Evolutionary conservation across 75 land plant species (phyloP).

Genomic region (Gnetum montanum): DNA sequence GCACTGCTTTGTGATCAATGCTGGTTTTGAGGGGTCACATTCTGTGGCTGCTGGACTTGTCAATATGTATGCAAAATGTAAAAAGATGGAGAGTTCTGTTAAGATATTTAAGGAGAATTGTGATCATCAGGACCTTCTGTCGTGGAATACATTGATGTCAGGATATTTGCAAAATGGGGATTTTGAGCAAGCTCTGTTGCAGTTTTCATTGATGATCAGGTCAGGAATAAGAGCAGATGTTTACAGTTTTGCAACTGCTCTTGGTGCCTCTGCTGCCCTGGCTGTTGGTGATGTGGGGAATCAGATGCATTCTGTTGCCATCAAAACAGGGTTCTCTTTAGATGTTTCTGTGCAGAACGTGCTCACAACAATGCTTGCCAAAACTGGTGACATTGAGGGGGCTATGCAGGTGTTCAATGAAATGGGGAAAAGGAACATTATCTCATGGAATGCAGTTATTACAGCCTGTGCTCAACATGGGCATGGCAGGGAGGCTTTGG

Average conservation of each 20-base stretch:
- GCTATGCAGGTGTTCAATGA: slow-evolving; percentile 47
- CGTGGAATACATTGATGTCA: slow-evolving; percentile 54
- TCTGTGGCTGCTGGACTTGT: slow-evolving; percentile 13
- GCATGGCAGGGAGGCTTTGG: slow-evolving; percentile 38
- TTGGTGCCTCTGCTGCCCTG: slow-evolving; percentile 61
- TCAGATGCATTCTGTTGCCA: slow-evolving; percentile 27
- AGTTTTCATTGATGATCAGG: slow-evolving; percentile 13
- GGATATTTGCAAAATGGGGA: slow-evolving; percentile 40
- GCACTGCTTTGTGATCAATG: slow-evolving; percentile 1
- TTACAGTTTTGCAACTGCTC: slow-evolving; percentile 64
- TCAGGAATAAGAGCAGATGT: slow-evolving; percentile 25
- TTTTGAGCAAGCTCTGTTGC: slow-evolving; percentile 38
- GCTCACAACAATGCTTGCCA: slow-evolving; percentile 61
- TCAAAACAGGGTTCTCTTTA: slow-evolving; percentile 30
- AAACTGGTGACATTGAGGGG: slow-evolving; percentile 56
- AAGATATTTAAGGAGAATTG: slow-evolving; percentile 4
- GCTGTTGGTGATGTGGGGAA: slow-evolving; percentile 49
- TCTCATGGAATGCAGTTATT: slow-evolving; percentile 85
- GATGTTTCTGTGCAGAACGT: slow-evolving; percentile 28
- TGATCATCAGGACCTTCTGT: slow-evolving; percentile 18
- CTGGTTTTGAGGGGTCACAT: slow-evolving; percentile 1
- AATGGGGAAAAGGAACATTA: slow-evolving; percentile 38
- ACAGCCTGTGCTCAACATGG: slow-evolving; percentile 67
- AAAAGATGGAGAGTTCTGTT: slow-evolving; percentile 14
- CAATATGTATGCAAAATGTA: slow-evolving; percentile 22